phyloP scores from a whole-genome alignment of 1,284 basidiomycete genomes.

The Coniophora puteana region DNA sequence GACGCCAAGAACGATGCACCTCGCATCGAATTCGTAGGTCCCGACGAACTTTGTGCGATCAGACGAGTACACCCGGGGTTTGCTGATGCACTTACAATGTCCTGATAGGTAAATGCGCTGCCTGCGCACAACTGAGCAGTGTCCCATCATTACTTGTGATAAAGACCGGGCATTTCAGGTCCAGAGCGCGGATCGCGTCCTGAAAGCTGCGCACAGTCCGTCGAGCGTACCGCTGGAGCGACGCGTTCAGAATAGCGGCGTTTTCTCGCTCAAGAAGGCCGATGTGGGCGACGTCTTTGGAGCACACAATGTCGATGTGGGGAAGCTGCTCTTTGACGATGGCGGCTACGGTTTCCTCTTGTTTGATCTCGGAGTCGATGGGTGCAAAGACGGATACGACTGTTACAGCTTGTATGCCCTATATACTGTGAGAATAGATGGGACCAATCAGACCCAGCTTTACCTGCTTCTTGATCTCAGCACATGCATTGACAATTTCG shows the following conservation, averaged over 20 bases:
- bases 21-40: constrained; percentile 65
- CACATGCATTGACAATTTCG: constrained; percentile 35
- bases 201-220: constrained; percentile 50
- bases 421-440: constrained; percentile 15
- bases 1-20: constrained; percentile 55
- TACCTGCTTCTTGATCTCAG: constrained; percentile 23
- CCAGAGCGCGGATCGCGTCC: constrained; percentile 41
- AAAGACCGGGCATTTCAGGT: constrained; percentile 52
- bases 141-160: constrained; percentile 62
- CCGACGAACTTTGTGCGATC: constrained; percentile 37
- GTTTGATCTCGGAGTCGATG: constrained; percentile 37
- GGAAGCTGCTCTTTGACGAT: constrained; percentile 39
- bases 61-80: constrained; percentile 8
- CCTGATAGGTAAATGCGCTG: constrained; percentile 54
- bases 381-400: constrained; percentile 50
- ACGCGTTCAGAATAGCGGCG: constrained; percentile 59
- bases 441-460: constrained; percentile 1
- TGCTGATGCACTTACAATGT: constrained; percentile 38
- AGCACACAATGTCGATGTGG: constrained; percentile 33
- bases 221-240: constrained; percentile 52
- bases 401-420: constrained; percentile 41
- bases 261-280: constrained; percentile 62
- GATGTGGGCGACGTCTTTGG: constrained; percentile 46
- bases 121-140: constrained; percentile 45
- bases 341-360: constrained; percentile 42